A percentile compares a stretch with the other conserved stretches of the same genome.
These are phyloP conservation scores for Miscanthus lutarioriparius DNA, from an alignment of 176 grass and related monocot species.

Conservation along the genomic window DNA sequence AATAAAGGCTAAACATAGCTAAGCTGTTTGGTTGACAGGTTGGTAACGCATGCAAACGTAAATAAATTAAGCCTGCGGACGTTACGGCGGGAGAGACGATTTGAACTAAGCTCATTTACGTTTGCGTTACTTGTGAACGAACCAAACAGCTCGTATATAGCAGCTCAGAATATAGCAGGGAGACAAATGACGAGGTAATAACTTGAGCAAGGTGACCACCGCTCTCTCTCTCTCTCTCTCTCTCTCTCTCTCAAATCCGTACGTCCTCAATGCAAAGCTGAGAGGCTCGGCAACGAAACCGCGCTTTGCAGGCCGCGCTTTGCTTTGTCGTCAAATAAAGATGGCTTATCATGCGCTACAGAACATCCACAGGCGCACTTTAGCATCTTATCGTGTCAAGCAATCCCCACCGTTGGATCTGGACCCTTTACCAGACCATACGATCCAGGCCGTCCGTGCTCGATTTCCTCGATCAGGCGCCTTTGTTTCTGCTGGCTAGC, in stretches of 20 bases:
- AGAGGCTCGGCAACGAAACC: slow-evolving; percentile 3
- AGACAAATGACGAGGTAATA: not conserved
- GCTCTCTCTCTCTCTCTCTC: not conserved
- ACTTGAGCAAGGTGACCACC: no score
- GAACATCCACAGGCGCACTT: slow-evolving; percentile 26
- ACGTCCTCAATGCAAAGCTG: not conserved
- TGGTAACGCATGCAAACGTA: no score
- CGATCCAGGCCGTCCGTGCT: slow-evolving; percentile 12
- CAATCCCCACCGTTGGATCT: slow-evolving; percentile 4
- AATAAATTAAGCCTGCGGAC: no score
- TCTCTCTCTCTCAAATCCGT: not conserved
- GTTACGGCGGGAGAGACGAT: no score
- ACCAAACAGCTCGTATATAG: no score
- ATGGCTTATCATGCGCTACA: slow-evolving; percentile 40
- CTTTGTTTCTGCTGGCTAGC: slow-evolving; percentile 11
- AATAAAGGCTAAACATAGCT: no score
- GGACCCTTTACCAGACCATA: not conserved
- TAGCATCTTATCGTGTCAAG: slow-evolving; percentile 47
- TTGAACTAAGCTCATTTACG: no score
- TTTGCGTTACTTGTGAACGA: no score
- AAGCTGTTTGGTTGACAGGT: no score
- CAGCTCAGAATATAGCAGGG: no score
- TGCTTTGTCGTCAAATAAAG: not conserved
- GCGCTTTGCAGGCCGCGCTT: not conserved
- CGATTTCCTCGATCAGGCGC: slow-evolving; percentile 31